These are phyloP conservation scores for Zygosaccharomyces pseudorouxii DNA, from an alignment of 805 yeast genomes.

Conservation along the genomic window DNA sequence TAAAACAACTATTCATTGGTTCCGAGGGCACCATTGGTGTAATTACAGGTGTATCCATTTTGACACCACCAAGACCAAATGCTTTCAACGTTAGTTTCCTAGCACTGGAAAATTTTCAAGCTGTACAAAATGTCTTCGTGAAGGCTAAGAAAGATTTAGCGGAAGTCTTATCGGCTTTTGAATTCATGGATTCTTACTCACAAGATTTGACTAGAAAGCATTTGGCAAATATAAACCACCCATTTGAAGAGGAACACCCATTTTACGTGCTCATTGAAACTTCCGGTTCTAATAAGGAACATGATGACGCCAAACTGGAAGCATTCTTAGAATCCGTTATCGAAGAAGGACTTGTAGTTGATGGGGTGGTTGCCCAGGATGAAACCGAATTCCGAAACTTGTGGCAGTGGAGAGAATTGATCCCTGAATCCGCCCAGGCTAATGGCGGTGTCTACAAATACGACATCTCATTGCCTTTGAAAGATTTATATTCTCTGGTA, in stretches of 20 bases:
- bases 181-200: conserved; percentile 79
- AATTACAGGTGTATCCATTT: conserved; percentile 82
- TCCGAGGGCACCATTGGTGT: conserved; percentile 90
- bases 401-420: conserved; percentile 95
- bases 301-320: conserved; percentile 88
- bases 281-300: conserved; percentile 90
- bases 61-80: conserved; percentile 85
- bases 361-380: conserved; percentile 95
- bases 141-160: conserved; percentile 73
- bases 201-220: conserved; percentile 61
- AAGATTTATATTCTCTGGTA: conserved; percentile 75
- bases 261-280: conserved; percentile 92
- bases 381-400: conserved; percentile 76
- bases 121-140: conserved; percentile 77
- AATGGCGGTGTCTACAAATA: conserved; percentile 96
- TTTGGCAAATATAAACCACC: conserved; percentile 55
- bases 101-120: conserved; percentile 74
- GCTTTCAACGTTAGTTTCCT: conserved; percentile 84
- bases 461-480: conserved; percentile 88
- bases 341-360: conserved; percentile 80
- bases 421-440: conserved; percentile 81
- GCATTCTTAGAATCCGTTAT: conserved; percentile 75
- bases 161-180: conserved; percentile 89
- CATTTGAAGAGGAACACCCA: conserved; percentile 78
- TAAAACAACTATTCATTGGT: conserved; percentile 90